Evolutionary conservation across 495 filamentous ascomycete genomes (phyloP).

Genomic region (Tetracladium setigerum): DNA sequence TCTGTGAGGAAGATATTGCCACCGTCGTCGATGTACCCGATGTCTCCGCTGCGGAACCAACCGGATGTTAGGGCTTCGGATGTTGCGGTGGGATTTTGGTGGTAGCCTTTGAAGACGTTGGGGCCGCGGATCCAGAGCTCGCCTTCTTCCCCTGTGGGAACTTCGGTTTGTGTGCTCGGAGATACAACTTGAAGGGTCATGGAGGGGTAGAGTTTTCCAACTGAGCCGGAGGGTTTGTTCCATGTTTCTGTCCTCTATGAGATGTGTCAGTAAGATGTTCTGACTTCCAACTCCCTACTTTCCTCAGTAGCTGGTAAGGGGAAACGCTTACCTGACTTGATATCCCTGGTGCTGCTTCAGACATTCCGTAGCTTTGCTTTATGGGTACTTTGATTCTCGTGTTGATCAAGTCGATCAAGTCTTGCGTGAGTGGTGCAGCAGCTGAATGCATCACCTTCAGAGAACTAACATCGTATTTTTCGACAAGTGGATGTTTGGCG

Average conservation of each 20-base stretch:
- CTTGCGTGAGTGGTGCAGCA: slow-evolving; percentile 77
- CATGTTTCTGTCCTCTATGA: slow-evolving; percentile 77
- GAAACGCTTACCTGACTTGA: slow-evolving; percentile 52
- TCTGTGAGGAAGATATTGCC: slow-evolving; percentile 57
- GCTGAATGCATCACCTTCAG: slow-evolving; percentile 80
- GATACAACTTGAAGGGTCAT: slow-evolving; percentile 70
- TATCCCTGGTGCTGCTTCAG: slow-evolving; percentile 36
- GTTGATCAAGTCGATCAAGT: slow-evolving; percentile 71
- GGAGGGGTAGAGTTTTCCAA: slow-evolving; percentile 73
- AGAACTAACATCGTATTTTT: slow-evolving; percentile 71
- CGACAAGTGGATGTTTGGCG: slow-evolving; percentile 66
- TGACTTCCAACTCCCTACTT: too few species aligned
- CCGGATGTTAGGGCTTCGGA: slow-evolving; percentile 48
- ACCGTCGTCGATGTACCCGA: slow-evolving; percentile 49
- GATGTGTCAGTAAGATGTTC: too few species aligned
- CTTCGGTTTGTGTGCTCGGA: slow-evolving; percentile 6
- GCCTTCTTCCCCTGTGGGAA: slow-evolving; percentile 41
- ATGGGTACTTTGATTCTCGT: slow-evolving; percentile 57
- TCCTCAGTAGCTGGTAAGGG: too few species aligned
- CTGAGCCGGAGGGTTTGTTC: slow-evolving; percentile 64
- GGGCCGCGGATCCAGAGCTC: slow-evolving; percentile 64
- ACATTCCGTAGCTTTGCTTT: slow-evolving; percentile 49
- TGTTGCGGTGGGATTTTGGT: slow-evolving; percentile 52
- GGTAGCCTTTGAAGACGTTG: slow-evolving; percentile 58
- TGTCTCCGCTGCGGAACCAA: slow-evolving; percentile 61